Evolutionary conservation across 2,329 filamentous ascomycete genomes (phyloP), one percentile per base, ranked within the genome.

Genomic region (Herpotrichia juniperi): DNA sequence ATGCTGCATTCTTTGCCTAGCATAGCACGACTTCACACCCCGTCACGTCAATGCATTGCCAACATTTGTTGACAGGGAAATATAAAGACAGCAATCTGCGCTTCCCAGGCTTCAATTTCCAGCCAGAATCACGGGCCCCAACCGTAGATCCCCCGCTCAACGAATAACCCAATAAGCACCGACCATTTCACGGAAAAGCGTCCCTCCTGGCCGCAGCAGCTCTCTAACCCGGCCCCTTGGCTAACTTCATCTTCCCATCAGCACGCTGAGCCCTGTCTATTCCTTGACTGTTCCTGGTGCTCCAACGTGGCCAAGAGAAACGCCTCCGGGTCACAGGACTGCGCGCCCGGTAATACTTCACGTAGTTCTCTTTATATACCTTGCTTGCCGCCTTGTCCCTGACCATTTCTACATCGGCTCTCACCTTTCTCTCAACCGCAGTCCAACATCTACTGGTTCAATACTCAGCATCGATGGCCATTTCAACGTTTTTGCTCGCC

Each of bases 401-500:
- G 19, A 19, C 24, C 39, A 22, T 11, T 37, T 34, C 31, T 24
- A 16, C 40, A 35, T 32, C 17, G n/a, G 17, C 34, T 25, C 10
- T 46, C 30, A 14, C 31, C 14, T 26, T 43, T 26, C 43, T 21
- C 44, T 31, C 12, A 34, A 42, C 24, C 19, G 19, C 37, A 7
- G 3, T 7, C n/a, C 14, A n/a, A n/a, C n/a, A n/a, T n/a, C n/a
- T 39, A 9, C 28, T 21, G 21, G 19, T 51, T 5, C 11, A 16
- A 24, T 3, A 22, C 12, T 25, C 39, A 12, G 6, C 31, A 45
- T 39, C 22, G 37, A 65, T 65, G 62, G 48, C 57, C 24, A 40
- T 61, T 39, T 35, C 40, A 14, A 54, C 34, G n/a, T 50, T 66
- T 21, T 46, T 61, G 26, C 34, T 66, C 26, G 51, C 61, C 52